phyloP scores from a whole-genome alignment of 1,139 yeast genomes.

The Debaryomyces coudertii region DNA sequence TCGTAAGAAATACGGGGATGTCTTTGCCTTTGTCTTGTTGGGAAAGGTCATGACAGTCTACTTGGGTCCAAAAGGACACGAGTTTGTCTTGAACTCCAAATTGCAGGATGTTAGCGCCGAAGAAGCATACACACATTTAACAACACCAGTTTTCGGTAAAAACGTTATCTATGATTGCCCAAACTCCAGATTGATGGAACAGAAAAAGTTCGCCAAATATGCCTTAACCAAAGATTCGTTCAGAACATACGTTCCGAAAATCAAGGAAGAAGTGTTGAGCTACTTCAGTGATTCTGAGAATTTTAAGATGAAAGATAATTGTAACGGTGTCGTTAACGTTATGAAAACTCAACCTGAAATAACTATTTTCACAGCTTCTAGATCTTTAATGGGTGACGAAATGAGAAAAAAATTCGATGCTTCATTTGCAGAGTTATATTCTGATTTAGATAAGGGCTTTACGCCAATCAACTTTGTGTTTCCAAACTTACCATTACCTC shows the following conservation, averaged over 20 bases:
- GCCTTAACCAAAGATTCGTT: slow-evolving; percentile 89
- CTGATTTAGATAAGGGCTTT: slow-evolving; percentile 95
- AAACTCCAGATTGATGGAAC: slow-evolving; percentile 92
- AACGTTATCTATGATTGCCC: slow-evolving; percentile 98
- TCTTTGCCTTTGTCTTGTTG: slow-evolving; percentile 82
- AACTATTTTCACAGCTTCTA: slow-evolving; percentile 94
- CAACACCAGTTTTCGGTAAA: slow-evolving; percentile 96
- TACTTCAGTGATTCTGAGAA: slow-evolving; percentile 62
- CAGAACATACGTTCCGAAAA: slow-evolving; percentile 82
- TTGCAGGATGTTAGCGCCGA: slow-evolving; percentile 91
- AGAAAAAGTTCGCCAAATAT: slow-evolving; percentile 91
- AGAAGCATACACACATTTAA: slow-evolving; percentile 91
- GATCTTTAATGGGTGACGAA: slow-evolving; percentile 88
- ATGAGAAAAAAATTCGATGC: slow-evolving; percentile 82
- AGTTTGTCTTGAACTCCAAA: slow-evolving; percentile 90
- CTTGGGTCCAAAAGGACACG: slow-evolving; percentile 97
- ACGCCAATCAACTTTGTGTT: slow-evolving; percentile 95
- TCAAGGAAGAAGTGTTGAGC: slow-evolving; percentile 71
- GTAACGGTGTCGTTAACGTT: slow-evolving; percentile 65
- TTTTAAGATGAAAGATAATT: slow-evolving; percentile 41
- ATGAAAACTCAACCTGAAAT: slow-evolving; percentile 90
- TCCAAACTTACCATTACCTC: slow-evolving; percentile 89
- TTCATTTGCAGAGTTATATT: slow-evolving; percentile 80
- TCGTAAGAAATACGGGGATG: slow-evolving; percentile 85
- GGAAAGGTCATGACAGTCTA: slow-evolving; percentile 96